Percentiles rank a stretch among this genome's conserved stretches.
Conservation (phyloP, 2,329 filamentous ascomycete species). For the Colletotrichum caudatum region DNA sequence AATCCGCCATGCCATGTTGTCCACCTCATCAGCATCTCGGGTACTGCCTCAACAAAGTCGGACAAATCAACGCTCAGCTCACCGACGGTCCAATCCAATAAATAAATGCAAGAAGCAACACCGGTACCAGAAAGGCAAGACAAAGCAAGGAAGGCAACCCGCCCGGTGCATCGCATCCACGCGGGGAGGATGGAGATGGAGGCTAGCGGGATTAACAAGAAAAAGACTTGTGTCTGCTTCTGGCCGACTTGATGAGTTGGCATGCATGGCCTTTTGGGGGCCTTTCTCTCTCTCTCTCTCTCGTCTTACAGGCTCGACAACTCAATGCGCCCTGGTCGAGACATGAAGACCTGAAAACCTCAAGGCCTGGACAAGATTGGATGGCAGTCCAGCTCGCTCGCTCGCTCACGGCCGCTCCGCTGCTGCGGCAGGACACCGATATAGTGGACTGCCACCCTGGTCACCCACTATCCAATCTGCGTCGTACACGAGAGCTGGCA, state of each 20-base stretch:
- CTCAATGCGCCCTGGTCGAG: constrained; percentile 7
- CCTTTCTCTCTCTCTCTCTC: neutral
- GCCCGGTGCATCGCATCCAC: neutral
- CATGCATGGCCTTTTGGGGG: constrained; percentile 39
- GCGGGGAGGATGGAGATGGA: neutral
- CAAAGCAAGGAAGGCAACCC: neutral
- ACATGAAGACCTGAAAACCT: neutral
- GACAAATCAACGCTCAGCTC: constrained; percentile 34
- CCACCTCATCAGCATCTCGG: constrained; percentile 21
- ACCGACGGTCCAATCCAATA: constrained; percentile 25
- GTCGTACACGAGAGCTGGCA: constrained; percentile 43
- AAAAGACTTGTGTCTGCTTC: constrained; percentile 25
- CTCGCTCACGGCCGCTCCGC: constrained; percentile 5
- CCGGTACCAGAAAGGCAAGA: constrained; percentile 3
- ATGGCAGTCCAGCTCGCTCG: neutral
- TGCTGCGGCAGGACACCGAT: constrained; percentile 15
- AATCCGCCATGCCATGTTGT: constrained; percentile 9
- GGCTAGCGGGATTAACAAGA: neutral
- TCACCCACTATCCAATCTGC: constrained; percentile 42
- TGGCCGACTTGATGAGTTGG: constrained; percentile 39
- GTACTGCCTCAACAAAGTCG: constrained; percentile 33
- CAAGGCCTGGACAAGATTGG: neutral
- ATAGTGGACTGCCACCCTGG: constrained; percentile 24
- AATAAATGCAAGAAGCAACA: constrained; percentile 32
- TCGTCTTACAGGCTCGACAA: constrained; percentile 34